Evolutionary conservation across 2,329 filamentous ascomycete species (phyloP).

Genomic region (Plectosphaerella cucumerina): DNA sequence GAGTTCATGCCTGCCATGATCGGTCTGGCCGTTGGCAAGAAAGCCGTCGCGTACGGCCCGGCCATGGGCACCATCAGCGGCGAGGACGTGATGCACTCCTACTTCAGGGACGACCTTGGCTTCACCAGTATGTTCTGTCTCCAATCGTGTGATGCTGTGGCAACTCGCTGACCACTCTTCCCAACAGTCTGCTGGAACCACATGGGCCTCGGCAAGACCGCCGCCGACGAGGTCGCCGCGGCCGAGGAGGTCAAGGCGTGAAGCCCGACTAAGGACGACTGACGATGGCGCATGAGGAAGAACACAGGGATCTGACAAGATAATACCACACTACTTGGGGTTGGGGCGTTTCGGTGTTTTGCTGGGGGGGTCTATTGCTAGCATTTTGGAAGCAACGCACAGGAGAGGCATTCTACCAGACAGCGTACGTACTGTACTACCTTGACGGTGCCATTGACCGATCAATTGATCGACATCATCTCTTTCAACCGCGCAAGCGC

Average conservation of each 20-base stretch:
- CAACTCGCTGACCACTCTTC: background rate
- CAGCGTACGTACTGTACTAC: too few species aligned
- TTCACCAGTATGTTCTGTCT: conserved; percentile 49
- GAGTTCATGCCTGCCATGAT: conserved; percentile 60
- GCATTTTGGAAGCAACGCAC: too few species aligned
- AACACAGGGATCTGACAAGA: too few species aligned
- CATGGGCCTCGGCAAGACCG: conserved; percentile 35
- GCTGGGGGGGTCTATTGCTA: too few species aligned
- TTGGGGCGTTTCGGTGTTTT: too few species aligned
- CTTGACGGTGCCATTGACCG: too few species aligned
- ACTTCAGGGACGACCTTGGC: conserved; percentile 66
- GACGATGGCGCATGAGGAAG: too few species aligned
- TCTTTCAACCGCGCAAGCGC: too few species aligned
- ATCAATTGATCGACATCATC: too few species aligned
- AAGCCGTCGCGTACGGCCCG: conserved; percentile 60
- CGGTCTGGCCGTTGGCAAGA: conserved; percentile 66
- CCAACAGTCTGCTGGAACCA: conserved; percentile 50
- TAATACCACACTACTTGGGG: too few species aligned
- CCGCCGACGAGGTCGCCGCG: background rate
- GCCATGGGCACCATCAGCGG: conserved; percentile 54
- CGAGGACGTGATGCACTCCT: conserved; percentile 56
- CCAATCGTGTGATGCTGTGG: background rate
- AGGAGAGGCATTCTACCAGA: too few species aligned
- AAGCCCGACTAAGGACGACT: too few species aligned
- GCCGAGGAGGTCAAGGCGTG: background rate